These are phyloP conservation scores for Botryotinia calthae DNA, from an alignment of 2,329 filamentous ascomycete species.

Conservation along the genomic window DNA sequence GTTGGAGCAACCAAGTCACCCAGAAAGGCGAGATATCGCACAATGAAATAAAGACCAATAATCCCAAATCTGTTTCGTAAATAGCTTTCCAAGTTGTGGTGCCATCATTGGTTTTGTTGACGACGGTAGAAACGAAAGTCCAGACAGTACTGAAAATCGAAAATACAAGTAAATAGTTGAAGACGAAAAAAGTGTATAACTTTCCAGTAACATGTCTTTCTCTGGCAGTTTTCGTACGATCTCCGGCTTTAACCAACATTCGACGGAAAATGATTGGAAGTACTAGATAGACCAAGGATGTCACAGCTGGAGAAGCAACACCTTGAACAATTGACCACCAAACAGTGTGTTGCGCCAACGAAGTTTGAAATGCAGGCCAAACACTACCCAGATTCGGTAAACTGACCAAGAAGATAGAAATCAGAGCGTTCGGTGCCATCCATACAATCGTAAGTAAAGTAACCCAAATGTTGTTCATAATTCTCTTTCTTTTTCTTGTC, in stretches of 20 bases:
- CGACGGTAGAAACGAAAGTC: slow-evolving; percentile 65
- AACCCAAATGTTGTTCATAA: slow-evolving; percentile 84
- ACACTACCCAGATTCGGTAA: slow-evolving; percentile 74
- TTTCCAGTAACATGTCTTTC: slow-evolving; percentile 89
- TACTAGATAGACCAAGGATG: slow-evolving; percentile 81
- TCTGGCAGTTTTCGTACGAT: slow-evolving; percentile 86
- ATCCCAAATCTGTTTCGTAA: slow-evolving; percentile 58
- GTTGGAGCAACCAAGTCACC: slow-evolving; percentile 90
- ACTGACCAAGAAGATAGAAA: slow-evolving; percentile 90
- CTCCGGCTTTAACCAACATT: slow-evolving; percentile 77
- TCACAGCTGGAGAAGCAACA: slow-evolving; percentile 83
- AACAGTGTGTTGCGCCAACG: slow-evolving; percentile 59
- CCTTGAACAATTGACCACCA: slow-evolving; percentile 90
- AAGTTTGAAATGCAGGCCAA: slow-evolving; percentile 70
- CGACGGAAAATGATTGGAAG: slow-evolving; percentile 90
- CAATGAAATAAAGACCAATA: slow-evolving; percentile 67
- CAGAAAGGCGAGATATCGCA: slow-evolving; percentile 86
- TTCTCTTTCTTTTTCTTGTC: slow-evolving; percentile 67
- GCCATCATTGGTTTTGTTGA: slow-evolving; percentile 55
- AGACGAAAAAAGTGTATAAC: slow-evolving; percentile 92
- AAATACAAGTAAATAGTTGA: slow-evolving; percentile 95
- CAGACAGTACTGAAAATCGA: slow-evolving; percentile 85
- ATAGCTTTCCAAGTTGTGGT: slow-evolving; percentile 69
- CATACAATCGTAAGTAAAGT: slow-evolving; percentile 76
- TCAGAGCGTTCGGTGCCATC: slow-evolving; percentile 90